phyloP scores from a whole-genome alignment of 2,329 filamentous ascomycete genomes.

The Xylaria sp. region DNA sequence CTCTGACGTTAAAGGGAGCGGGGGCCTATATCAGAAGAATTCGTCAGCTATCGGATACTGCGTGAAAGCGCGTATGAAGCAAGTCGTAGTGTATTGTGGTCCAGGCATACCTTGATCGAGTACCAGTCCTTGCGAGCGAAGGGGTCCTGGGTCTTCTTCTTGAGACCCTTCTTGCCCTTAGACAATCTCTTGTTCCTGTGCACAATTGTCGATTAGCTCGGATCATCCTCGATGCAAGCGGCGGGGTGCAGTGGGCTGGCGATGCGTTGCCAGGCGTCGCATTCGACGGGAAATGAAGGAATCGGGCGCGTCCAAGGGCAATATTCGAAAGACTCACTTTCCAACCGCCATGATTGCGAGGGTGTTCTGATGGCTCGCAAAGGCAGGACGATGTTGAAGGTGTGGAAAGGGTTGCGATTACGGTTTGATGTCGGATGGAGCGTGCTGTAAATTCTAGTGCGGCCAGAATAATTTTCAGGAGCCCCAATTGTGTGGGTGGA shows the following conservation, averaged over 20 bases:
- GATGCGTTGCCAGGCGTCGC: constrained; percentile 31
- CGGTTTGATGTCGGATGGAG: constrained; percentile 48
- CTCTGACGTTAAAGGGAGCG: constrained; percentile 93
- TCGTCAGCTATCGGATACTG: constrained; percentile 44
- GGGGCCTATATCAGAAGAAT: constrained; percentile 71
- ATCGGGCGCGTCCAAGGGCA: constrained; percentile 33
- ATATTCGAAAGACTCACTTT: constrained; percentile 66
- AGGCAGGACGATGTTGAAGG: constrained; percentile 49
- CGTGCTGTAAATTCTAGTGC: constrained; percentile 47
- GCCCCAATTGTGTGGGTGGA: constrained; percentile 48
- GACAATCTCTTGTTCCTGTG: constrained; percentile 99
- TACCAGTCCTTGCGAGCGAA: constrained; percentile 99
- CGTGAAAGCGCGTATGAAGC: not conserved
- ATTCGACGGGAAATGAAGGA: constrained; percentile 33
- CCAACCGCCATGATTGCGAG: constrained; percentile 84
- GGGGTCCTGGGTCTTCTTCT: constrained; percentile 98
- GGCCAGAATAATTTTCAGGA: constrained; percentile 48
- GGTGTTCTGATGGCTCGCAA: constrained; percentile 55
- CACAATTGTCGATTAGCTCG: constrained; percentile 47
- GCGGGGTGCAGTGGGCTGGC: constrained; percentile 41
- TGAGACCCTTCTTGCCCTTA: constrained; percentile 99
- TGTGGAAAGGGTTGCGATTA: constrained; percentile 46
- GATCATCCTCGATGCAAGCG: constrained; percentile 33
- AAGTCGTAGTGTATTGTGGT: not conserved
- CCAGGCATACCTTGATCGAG: constrained; percentile 81